Percentiles rank a stretch among this genome's conserved stretches.
phyloP scores from a whole-genome alignment of 2,329 filamentous ascomycete species.

The Fusarium fujikuroi region DNA sequence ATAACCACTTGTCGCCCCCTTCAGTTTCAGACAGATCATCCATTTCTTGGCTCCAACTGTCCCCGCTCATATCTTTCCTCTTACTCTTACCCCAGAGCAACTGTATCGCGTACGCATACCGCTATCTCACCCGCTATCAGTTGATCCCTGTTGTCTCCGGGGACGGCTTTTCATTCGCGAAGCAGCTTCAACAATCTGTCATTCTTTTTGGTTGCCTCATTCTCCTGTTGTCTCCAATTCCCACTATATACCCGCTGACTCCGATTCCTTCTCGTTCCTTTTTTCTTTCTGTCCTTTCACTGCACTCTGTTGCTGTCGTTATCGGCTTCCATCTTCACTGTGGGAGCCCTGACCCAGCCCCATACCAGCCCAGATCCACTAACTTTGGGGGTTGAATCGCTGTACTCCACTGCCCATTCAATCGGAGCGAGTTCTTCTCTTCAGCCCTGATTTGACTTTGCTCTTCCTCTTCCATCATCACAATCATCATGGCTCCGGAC shows the following conservation, averaged over 20 bases:
- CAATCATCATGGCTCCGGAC: slow-evolving; percentile 45
- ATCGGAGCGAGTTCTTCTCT: slow-evolving; percentile 18
- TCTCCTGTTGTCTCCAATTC: slow-evolving; percentile 7
- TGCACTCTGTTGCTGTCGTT: slow-evolving; percentile 8
- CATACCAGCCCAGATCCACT: slow-evolving; percentile 26
- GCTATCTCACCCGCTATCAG: slow-evolving; percentile 46
- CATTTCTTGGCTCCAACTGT: slow-evolving; percentile 19
- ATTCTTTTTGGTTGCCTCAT: slow-evolving; percentile 29
- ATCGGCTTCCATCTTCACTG: slow-evolving; percentile 4
- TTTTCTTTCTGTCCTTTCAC: neutral
- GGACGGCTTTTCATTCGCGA: slow-evolving; percentile 34
- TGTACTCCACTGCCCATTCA: slow-evolving; percentile 36
- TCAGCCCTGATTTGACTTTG: slow-evolving; percentile 17
- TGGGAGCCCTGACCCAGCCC: slow-evolving; percentile 9
- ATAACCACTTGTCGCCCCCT: neutral
- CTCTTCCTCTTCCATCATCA: slow-evolving; percentile 15
- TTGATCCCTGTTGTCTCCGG: slow-evolving; percentile 31
- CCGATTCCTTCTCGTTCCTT: slow-evolving; percentile 12
- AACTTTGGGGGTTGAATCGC: slow-evolving; percentile 33
- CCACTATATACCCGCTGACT: slow-evolving; percentile 1
- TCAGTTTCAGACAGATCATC: neutral
- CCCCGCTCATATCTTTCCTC: slow-evolving; percentile 42
- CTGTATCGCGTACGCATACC: slow-evolving; percentile 42
- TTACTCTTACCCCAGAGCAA: slow-evolving; percentile 44
- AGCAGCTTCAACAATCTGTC: slow-evolving; percentile 29